Base-by-base conservation (phyloP, 2,329 filamentous ascomycete genomes). In the Phialocephala sp. region DNA sequence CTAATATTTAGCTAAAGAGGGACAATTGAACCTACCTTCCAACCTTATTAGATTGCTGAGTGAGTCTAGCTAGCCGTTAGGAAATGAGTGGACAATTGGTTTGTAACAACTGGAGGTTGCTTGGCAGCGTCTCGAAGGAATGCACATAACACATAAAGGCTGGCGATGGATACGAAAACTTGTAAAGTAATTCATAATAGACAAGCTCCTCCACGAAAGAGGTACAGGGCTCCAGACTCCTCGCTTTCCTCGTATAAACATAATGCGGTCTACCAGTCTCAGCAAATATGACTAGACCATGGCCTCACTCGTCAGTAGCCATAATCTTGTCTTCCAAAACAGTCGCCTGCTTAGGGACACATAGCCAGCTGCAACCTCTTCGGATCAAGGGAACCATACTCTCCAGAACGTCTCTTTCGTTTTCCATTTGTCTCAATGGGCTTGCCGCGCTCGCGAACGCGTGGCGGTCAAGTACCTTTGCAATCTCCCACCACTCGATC, bases 401-500 rank as follows among this genome's bases (percentile, higher is more conserved):
- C 64, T 77, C 76, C 37, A 71, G 41, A 9, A 69, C 56, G 71
- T 76, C 75, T 60, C 75, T 72, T 52, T 73, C 67, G 59, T 75
- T 74, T 39, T 73, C 73, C 50, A 71, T 66, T 9, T 64, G 64
- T 63, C 69, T 64, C 57, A 72, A 45, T 9, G 67, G 71, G 57
- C 66, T 71, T 0, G 70, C 71, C 2, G 71, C 69, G 64, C 66
- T 73, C 22, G 65, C 67, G 55, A 63, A 58, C 9, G 45, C 56
- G 35, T 66, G 64, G 12, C 66, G 63, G 11, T 68, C 62, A 8
- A 63, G 56, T 27, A 68, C 63, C 50, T 67, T 71, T 12, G 71
- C 68, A 37, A 82, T 71, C 64, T 84, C 80, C 74, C 84, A 86
- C 84, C 87, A 90, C 72, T 90, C 88, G 8, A 90, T 76, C 87